Evolutionary conservation across 129 eudicot genomes (phyloP).

Genomic region (Escallonia herrerae): DNA sequence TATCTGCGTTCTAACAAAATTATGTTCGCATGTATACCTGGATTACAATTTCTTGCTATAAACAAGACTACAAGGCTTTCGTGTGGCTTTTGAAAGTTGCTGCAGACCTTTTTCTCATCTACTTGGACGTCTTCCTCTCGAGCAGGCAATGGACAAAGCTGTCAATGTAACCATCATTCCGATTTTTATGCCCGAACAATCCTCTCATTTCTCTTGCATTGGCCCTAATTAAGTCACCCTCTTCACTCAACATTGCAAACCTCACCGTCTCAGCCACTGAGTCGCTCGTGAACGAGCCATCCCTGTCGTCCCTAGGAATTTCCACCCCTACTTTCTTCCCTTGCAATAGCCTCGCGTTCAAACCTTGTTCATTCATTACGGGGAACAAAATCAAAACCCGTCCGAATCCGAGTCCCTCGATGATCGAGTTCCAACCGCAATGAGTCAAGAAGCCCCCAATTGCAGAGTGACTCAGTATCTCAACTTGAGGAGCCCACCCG

Average conservation of each 20-base stretch:
- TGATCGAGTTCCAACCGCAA: conserved; percentile 85
- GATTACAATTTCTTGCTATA: no score
- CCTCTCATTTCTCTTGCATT: conserved; percentile 39
- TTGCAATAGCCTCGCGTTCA: conserved; percentile 51
- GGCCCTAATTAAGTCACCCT: conserved; percentile 42
- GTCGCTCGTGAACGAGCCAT: conserved; percentile 53
- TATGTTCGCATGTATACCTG: no score
- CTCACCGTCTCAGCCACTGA: conserved; percentile 51
- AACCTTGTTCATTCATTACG: conserved; percentile 77
- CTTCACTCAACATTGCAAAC: conserved; percentile 45
- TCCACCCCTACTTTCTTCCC: conserved; percentile 66
- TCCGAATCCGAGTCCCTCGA: conserved; percentile 68
- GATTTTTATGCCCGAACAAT: conserved; percentile 36
- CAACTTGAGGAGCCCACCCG: conserved; percentile 81
- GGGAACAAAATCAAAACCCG: conserved; percentile 65
- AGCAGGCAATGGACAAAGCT: conserved; percentile 26
- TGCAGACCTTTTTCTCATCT: no score
- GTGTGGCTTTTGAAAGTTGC: no score
- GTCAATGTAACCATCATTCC: conserved; percentile 33
- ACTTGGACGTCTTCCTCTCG: conserved; percentile 17
- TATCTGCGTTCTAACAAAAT: no score
- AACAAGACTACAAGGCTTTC: no score
- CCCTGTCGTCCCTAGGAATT: conserved; percentile 42
- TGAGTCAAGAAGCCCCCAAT: conserved; percentile 75
- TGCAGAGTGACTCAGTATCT: conserved; percentile 55